Conservation (phyloP, 768 basidiomycete species). For the Chalciporus sphaerocephalus region DNA sequence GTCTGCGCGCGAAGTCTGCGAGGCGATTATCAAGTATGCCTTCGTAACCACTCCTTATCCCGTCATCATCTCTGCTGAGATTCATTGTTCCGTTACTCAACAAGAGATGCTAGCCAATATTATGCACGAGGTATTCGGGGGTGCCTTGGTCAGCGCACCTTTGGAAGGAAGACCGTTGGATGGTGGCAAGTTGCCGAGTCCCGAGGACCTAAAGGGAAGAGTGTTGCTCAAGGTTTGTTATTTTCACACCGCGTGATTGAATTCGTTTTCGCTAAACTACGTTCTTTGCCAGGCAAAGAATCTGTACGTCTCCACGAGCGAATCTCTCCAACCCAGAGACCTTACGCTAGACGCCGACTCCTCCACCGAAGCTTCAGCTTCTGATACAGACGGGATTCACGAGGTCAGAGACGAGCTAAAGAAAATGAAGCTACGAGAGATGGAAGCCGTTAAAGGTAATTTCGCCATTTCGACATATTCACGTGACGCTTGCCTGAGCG, state of each 20-base stretch:
- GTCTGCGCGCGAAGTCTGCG: slow-evolving; percentile 72
- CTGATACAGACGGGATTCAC: slow-evolving; percentile 27
- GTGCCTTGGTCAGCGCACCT: slow-evolving; percentile 45
- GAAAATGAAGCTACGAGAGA: slow-evolving; percentile 27
- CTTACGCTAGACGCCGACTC: slow-evolving; percentile 39
- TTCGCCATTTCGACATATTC: background rate
- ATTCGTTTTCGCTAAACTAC: background rate
- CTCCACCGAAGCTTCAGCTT: slow-evolving; percentile 37
- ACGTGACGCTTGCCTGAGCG: slow-evolving; percentile 13
- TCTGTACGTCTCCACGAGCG: slow-evolving; percentile 47
- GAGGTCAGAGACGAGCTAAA: slow-evolving; percentile 26
- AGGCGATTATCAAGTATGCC: slow-evolving; percentile 83
- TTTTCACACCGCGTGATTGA: background rate
- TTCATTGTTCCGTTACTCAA: slow-evolving; percentile 75
- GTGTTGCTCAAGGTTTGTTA: slow-evolving; percentile 75
- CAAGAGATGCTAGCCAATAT: slow-evolving; percentile 78
- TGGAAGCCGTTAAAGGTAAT: slow-evolving; percentile 36
- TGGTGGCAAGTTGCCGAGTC: slow-evolving; percentile 69
- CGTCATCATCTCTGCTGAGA: slow-evolving; percentile 88
- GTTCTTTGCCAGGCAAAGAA: slow-evolving; percentile 62
- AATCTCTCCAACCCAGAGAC: slow-evolving; percentile 32
- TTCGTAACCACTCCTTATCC: slow-evolving; percentile 91
- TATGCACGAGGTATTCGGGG: slow-evolving; percentile 61
- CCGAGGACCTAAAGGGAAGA: slow-evolving; percentile 71
- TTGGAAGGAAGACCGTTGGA: slow-evolving; percentile 46